These are phyloP conservation scores for Jaenimonas drosophilae DNA, from an alignment of 208 protist species.

Conservation along the genomic window DNA sequence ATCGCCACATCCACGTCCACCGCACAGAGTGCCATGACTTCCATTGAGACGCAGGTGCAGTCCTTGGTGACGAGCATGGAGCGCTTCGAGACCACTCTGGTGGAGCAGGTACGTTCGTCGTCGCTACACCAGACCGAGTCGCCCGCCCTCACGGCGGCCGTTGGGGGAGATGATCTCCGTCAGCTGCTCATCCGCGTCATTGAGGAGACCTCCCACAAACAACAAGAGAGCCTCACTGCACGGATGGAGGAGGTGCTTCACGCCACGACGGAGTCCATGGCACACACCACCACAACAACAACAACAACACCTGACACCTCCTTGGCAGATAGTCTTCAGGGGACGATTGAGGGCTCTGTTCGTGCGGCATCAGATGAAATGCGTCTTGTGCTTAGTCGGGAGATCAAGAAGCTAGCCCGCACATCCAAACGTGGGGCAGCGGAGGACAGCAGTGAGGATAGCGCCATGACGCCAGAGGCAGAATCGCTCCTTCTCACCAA, in stretches of 20 bases:
- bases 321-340: conserved; percentile 6
- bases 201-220: conserved; percentile 24
- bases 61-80: too few species aligned
- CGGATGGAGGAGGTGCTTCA: conserved; percentile 24
- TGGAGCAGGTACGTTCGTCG: too few species aligned
- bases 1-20: too few species aligned
- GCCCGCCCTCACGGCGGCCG: too few species aligned
- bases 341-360: conserved; percentile 41
- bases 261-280: background rate
- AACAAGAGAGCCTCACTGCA: conserved; percentile 36
- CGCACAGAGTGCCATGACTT: too few species aligned
- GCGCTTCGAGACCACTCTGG: too few species aligned
- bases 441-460: background rate
- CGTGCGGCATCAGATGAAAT: conserved; percentile 42
- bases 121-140: too few species aligned
- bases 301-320: background rate
- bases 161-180: background rate
- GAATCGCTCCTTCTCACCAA: background rate
- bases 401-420: conserved; percentile 8
- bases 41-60: too few species aligned
- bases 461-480: background rate
- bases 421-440: background rate
- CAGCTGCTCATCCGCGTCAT: conserved; percentile 20
- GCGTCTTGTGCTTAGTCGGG: conserved; percentile 19
- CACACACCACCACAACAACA: background rate